Conservation (phyloP, 768 basidiomycete species). For the Vararia minispora region DNA sequence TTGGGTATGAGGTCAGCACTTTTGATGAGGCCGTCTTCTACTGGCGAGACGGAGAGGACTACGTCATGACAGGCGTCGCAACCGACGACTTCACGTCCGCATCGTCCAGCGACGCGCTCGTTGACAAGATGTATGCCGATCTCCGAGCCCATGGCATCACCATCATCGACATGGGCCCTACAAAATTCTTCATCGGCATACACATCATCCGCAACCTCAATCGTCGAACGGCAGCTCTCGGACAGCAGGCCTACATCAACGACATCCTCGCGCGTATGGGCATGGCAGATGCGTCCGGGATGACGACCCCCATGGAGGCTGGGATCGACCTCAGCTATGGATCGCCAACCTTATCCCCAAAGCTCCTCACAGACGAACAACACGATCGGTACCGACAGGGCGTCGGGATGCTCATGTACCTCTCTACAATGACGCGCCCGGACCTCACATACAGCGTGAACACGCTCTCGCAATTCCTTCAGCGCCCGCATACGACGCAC, state of each 20-base stretch:
- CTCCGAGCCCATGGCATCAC: no score
- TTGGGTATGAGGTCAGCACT: no score
- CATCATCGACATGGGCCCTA: no score
- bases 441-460: conserved; percentile 20
- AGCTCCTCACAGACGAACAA: conserved; percentile 1
- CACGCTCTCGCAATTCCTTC: conserved; percentile 16
- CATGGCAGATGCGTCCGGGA: background rate
- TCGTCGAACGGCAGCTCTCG: background rate
- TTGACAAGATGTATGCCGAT: no score
- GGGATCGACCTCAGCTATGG: background rate
- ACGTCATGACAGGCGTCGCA: background rate
- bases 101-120: no score
- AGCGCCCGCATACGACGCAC: conserved; percentile 17
- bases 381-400: conserved; percentile 15
- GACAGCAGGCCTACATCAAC: background rate
- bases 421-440: conserved; percentile 17
- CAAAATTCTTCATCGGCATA: no score
- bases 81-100: no score
- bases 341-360: no score
- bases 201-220: background rate
- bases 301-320: background rate
- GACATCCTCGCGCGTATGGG: background rate
- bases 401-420: conserved; percentile 23
- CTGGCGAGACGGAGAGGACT: no score
- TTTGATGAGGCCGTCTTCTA: no score